Base-by-base conservation (phyloP, 225 moss, liverwort and hornwort genomes). In the Sphagnum contortum region DNA sequence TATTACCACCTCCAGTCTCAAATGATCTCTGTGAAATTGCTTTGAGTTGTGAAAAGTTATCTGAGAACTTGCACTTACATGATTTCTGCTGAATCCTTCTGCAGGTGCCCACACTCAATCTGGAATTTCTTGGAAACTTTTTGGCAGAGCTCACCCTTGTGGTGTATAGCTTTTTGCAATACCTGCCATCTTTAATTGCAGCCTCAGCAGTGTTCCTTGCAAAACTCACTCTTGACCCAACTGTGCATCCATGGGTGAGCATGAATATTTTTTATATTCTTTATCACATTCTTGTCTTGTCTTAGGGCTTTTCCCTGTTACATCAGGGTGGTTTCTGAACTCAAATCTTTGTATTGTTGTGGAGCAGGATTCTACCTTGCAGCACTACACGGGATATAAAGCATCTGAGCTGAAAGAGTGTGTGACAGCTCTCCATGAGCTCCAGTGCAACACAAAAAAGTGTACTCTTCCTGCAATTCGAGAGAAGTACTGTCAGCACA, bases 401-500 rank as follows among this genome's bases (percentile, higher is more conserved):
- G 74, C 95, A 12, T 81, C 87, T 1, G 90, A 96, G 47, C 68
- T 96, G 0, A 82, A 82, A 68, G 75, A 75, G 0, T 96, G 95
- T 12, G 95, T 90, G 53, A 88, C 68, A 73, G 83, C 81, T 8
- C 87, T 96, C 59, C 87, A 92, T 70, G 88, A 90, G 29, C 68
- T 96, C 50, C 96, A 96, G 79, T 68, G 77, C 13, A 96, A 92
- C 67, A 75, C 87, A 0, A 90, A 73, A 47, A 79, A 71, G 58
- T 90, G 92, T 64, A 66, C 79, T 3, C 88, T 92, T 72, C 96
- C 96, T 8, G 96, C 92, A 1, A 80, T 96, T 60, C 83, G 96
- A 76, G 96, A 96, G 52, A 96, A 96, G 71, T 96, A 96, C 47
- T 88, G 90, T 57, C 92, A 90, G 60, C 96, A 96, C 52, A 96